Evolutionary conservation across 108 stramenopile species (phyloP), one percentile per base, ranked within the genome.

Genomic region (Skeletonema tropicum): DNA sequence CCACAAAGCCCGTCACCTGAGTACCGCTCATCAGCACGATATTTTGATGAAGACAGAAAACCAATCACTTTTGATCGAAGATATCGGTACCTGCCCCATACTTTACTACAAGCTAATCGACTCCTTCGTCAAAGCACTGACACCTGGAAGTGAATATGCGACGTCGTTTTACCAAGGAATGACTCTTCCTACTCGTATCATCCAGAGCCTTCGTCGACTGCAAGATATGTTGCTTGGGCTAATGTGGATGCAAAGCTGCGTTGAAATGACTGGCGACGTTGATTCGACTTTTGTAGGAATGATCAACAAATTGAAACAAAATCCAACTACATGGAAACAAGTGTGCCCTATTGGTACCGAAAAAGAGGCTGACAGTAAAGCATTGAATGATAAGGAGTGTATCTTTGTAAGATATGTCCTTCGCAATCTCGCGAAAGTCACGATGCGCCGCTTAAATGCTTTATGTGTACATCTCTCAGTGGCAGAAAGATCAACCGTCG

Each of bases 101-200:
- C 49, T 52, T 25, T 67, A 32, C 46, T 67, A 49, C 31, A 67
- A 67, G 48, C 48, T 67, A 5, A 49, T 67, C 14, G 66, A 67
- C 14, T 49, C 66, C 2, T 67, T 67, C 31, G 35, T 55, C 23
- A 48, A 19, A 67, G 23, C 41, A 10, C 21, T 42, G 10, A 0
- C 25, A 65, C 36, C 64, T 7, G 36, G 19, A 14, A 65, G 3
- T 15, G 42, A 42, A 8, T 19, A 55, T 55, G 52, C 39, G 0
- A 0, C 32, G 10, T 39, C 38, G 2, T 33, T 25, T 3, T 38
- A 64, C 36, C 8, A 26, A 39, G 45, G 17, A 0, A 8, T 26
- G 25, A 1, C 15, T 6, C 66, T 67, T 11, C 66, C 66, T 25
- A 49, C 15, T 10, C 46, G 46, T 32, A 49, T 67, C 12, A 67